Conservation (phyloP, 805 yeast species). For the Cyberlindnera samutprakarnensis region DNA sequence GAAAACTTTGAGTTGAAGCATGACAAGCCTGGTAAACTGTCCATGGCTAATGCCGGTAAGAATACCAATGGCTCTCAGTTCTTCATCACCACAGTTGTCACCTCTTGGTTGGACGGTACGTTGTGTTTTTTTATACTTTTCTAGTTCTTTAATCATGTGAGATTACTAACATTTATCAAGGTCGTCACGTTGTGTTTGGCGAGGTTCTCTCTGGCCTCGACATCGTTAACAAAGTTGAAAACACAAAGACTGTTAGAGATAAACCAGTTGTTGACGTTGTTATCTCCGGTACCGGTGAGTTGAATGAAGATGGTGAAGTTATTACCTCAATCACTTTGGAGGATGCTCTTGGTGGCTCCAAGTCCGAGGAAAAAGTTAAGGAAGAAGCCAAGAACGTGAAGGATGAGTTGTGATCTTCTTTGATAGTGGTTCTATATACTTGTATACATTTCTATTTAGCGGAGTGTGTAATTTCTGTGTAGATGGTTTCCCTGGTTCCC, state of each 20-base stretch:
- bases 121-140: background rate
- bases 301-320: constrained; percentile 30
- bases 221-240: constrained; percentile 67
- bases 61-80: constrained; percentile 91
- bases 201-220: constrained; percentile 87
- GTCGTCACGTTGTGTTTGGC: constrained; percentile 87
- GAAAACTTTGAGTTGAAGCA: constrained; percentile 65
- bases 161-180: constrained; percentile 1
- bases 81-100: constrained; percentile 86
- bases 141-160: background rate
- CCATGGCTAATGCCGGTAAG: constrained; percentile 77
- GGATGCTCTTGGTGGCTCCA: constrained; percentile 6
- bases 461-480: too few relatives aligned
- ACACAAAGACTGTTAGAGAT: constrained; percentile 61
- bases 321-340: constrained; percentile 17
- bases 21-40: constrained; percentile 58
- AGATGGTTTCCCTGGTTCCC: too few relatives aligned
- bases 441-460: too few relatives aligned
- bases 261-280: constrained; percentile 59
- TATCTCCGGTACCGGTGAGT: constrained; percentile 67
- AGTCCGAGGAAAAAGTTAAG: constrained; percentile 16
- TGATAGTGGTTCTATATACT: too few relatives aligned
- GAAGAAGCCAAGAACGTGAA: constrained; percentile 24
- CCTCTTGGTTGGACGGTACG: constrained; percentile 87
- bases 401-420: constrained; percentile 33